phyloP scores from a whole-genome alignment of 495 filamentous ascomycete species.

The Penicillium ucsense region DNA sequence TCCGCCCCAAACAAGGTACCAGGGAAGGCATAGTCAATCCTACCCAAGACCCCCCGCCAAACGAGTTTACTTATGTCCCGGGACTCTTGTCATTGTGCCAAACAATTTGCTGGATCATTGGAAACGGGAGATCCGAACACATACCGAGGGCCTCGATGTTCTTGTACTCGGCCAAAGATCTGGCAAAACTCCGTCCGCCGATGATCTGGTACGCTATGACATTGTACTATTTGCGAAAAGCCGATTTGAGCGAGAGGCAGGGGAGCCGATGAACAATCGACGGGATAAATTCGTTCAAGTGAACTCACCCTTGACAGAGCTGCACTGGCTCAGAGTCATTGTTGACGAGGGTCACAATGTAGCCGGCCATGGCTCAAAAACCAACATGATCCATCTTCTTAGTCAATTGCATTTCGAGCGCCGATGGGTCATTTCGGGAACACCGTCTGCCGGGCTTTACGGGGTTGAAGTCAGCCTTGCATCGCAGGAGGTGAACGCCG shows the following conservation, averaged over 20 bases:
- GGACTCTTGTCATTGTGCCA: slow-evolving; percentile 50
- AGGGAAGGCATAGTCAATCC: slow-evolving; percentile 33
- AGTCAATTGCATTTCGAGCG: slow-evolving; percentile 60
- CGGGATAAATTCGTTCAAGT: slow-evolving; percentile 21
- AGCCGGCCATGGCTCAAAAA: slow-evolving; percentile 47
- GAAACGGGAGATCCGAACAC: slow-evolving; percentile 51
- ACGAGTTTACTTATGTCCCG: slow-evolving; percentile 52
- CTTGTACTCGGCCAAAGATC: slow-evolving; percentile 43
- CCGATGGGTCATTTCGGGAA: slow-evolving; percentile 87
- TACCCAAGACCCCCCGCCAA: slow-evolving; percentile 28
- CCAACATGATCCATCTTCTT: slow-evolving; percentile 56
- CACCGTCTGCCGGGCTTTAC: slow-evolving; percentile 72
- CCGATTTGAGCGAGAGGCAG: slow-evolving; percentile 57
- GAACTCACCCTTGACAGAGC: slow-evolving; percentile 52
- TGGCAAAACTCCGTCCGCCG: slow-evolving; percentile 47
- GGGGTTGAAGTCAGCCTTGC: slow-evolving; percentile 60
- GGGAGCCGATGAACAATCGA: slow-evolving; percentile 22
- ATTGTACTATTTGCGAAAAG: slow-evolving; percentile 67
- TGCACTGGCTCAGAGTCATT: slow-evolving; percentile 81
- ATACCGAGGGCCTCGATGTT: slow-evolving; percentile 58
- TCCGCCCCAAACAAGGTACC: slow-evolving; percentile 33
- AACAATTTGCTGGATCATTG: slow-evolving; percentile 47
- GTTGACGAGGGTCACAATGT: slow-evolving; percentile 88
- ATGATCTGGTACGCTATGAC: slow-evolving; percentile 59
- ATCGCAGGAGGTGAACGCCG: slow-evolving; percentile 33